Percentiles rank a stretch among this genome's conserved stretches.
These are phyloP conservation scores for Apiospora marii DNA, from an alignment of 2,329 filamentous ascomycete genomes.

Conservation along the genomic window DNA sequence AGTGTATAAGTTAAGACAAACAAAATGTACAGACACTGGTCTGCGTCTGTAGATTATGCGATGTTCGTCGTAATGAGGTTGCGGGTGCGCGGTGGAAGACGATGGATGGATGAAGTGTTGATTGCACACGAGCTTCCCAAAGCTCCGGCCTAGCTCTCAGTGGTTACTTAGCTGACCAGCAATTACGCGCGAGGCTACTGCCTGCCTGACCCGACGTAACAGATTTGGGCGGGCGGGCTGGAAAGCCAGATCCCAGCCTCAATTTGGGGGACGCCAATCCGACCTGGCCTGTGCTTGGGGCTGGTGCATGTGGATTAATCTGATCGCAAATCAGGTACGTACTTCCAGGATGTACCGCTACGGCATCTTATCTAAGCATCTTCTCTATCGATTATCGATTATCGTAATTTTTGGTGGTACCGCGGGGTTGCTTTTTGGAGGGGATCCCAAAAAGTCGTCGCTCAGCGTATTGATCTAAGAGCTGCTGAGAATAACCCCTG, in stretches of 20 bases:
- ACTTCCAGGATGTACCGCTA: neutral
- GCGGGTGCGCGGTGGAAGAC: conserved; percentile 18
- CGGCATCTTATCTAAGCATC: conserved; percentile 1
- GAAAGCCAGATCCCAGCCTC: neutral
- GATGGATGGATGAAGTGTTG: conserved; percentile 21
- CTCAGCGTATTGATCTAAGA: neutral
- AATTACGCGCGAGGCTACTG: conserved; percentile 25
- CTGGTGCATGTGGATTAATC: neutral
- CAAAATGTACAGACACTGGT: conserved; percentile 6
- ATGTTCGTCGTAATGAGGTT: conserved; percentile 6
- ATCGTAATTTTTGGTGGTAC: conserved; percentile 19
- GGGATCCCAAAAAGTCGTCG: neutral
- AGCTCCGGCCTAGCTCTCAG: conserved; percentile 20
- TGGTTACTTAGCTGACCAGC: conserved; percentile 16
- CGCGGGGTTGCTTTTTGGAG: conserved; percentile 21
- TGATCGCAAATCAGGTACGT: neutral
- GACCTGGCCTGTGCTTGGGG: conserved; percentile 16
- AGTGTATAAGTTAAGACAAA: neutral
- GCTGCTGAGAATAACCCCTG: neutral
- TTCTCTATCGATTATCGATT: neutral
- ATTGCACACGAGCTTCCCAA: conserved; percentile 23
- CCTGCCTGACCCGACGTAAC: conserved; percentile 22
- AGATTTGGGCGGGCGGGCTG: neutral
- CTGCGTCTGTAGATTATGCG: neutral
- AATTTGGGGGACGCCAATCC: neutral